phyloP scores from a whole-genome alignment of 2,329 filamentous ascomycete species.

The Allantophomopsis lycopodina region DNA sequence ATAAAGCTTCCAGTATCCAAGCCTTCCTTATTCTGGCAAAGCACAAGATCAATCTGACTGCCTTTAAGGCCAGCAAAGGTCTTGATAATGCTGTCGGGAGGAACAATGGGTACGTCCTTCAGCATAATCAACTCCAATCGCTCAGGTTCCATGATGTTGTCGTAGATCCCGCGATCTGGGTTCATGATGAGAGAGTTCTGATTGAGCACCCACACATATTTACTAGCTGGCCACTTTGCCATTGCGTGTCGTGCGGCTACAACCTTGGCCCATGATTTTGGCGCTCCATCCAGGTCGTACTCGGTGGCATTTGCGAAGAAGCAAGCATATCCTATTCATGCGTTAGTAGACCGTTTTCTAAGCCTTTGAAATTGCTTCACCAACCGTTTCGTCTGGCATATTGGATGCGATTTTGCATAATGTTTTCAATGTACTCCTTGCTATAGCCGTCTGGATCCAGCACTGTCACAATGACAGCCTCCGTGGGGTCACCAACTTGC shows the following conservation, averaged over 20 bases:
- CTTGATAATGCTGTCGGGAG: constrained; percentile 92
- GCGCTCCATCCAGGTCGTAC: constrained; percentile 53
- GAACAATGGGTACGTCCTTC: constrained; percentile 74
- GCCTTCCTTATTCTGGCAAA: constrained; percentile 76
- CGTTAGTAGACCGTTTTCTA: constrained; percentile 6
- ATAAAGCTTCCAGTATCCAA: constrained; percentile 67
- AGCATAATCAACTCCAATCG: constrained; percentile 70
- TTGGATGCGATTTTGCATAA: constrained; percentile 69
- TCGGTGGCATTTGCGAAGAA: constrained; percentile 69
- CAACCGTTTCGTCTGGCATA: constrained; percentile 82
- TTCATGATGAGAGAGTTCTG: constrained; percentile 84
- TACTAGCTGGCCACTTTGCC: constrained; percentile 60
- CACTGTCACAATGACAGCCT: constrained; percentile 72
- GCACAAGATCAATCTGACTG: constrained; percentile 64
- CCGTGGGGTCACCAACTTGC: constrained; percentile 36
- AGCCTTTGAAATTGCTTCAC: constrained; percentile 10
- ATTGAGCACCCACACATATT: constrained; percentile 80
- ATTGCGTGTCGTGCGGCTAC: constrained; percentile 84
- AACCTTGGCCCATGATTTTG: constrained; percentile 60
- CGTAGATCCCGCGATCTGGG: constrained; percentile 52
- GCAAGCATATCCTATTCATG: constrained; percentile 59
- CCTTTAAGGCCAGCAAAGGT: constrained; percentile 75
- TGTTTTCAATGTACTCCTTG: constrained; percentile 52
- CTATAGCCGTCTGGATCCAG: constrained; percentile 54
- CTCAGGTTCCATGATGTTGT: constrained; percentile 52